Evolutionary conservation across 2,329 filamentous ascomycete genomes (phyloP), one percentile per base, ranked within the genome.

Genomic region (Geosmithia flava): DNA sequence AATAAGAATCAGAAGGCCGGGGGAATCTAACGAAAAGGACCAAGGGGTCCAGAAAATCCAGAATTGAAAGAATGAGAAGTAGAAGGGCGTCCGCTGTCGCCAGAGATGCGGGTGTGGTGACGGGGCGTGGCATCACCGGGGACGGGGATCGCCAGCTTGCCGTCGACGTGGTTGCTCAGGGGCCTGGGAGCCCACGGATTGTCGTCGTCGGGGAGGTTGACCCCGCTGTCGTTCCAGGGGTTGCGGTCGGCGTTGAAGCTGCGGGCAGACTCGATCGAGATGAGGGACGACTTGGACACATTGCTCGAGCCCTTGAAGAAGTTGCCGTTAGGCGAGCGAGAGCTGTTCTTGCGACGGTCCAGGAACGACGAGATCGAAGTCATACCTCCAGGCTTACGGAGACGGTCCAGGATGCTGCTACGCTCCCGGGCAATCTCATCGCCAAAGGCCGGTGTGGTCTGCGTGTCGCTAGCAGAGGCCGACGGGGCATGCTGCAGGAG

Each of bases 171-270:
- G 62, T 81, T 85, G 59, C 78, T 76, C 56, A 82, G 77, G 56
- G 79, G 78, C 54, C 80, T 78, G 47, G 68, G 68, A 47, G 74
- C 67, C 79, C 80, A 83, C 40, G 76, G 75, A 63, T 80, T 78
- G 56, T 96, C 89, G 54, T 95, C 88, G 59, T 96, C 91, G 53
- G 86, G 76, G 55, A 96, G 80, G 63, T 96, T 96, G 62, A 96
- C 89, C 58, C 90, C 91, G 61, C 88, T 95, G 65, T 97, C 91
- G 64, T 96, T 96, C 91, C 91, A 97, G 52, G 90, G 90, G 68
- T 96, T 95, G 66, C 90, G 86, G 66, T 95, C 94, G 56, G 88
- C 88, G 53, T 83, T 82, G 65, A 83, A 83, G 70, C 89, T 95
- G 62, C 91, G 86, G 37, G 89, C 89, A 45, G 90, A 96, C 68